These are phyloP conservation scores for Trypanosoma platydactyli DNA, from an alignment of 208 protist species.

Conservation along the genomic window DNA sequence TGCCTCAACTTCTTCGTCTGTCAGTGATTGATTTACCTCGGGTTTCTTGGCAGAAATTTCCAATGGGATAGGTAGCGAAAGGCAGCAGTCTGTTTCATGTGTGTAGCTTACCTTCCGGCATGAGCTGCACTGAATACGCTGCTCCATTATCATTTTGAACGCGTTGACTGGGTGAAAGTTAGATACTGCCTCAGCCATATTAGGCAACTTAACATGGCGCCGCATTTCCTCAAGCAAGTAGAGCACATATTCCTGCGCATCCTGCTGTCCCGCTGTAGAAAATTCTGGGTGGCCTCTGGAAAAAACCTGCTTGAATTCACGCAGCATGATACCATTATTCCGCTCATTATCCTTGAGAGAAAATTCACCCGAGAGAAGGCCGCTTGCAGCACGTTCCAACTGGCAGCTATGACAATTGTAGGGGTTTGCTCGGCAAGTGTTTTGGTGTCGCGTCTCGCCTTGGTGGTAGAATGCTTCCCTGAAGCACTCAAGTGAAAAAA, in stretches of 20 bases:
- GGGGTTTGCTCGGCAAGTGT: slow-evolving; percentile 49
- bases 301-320: slow-evolving; percentile 95
- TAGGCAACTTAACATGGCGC: slow-evolving; percentile 51
- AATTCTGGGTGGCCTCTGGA: slow-evolving; percentile 95
- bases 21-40: slow-evolving; percentile 23
- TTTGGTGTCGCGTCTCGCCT: slow-evolving; percentile 48
- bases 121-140: slow-evolving; percentile 85
- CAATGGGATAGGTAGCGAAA: slow-evolving; percentile 89
- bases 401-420: slow-evolving; percentile 82
- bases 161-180: slow-evolving; percentile 39
- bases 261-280: slow-evolving; percentile 94
- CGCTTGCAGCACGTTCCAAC: slow-evolving; percentile 91
- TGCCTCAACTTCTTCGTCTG: slow-evolving; percentile 57
- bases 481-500: slow-evolving; percentile 87
- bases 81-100: slow-evolving; percentile 71
- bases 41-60: slow-evolving; percentile 42
- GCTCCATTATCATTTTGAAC: slow-evolving; percentile 87
- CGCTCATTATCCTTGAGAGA: slow-evolving; percentile 51
- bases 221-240: slow-evolving; percentile 90
- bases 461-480: slow-evolving; percentile 65
- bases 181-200: not conserved
- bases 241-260: slow-evolving; percentile 95
- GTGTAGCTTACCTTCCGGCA: slow-evolving; percentile 91
- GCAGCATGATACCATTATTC: slow-evolving; percentile 84
- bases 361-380: slow-evolving; percentile 92